These are phyloP conservation scores for Amphichorda felina DNA, from an alignment of 2,329 filamentous ascomycete species.

Conservation along the genomic window DNA sequence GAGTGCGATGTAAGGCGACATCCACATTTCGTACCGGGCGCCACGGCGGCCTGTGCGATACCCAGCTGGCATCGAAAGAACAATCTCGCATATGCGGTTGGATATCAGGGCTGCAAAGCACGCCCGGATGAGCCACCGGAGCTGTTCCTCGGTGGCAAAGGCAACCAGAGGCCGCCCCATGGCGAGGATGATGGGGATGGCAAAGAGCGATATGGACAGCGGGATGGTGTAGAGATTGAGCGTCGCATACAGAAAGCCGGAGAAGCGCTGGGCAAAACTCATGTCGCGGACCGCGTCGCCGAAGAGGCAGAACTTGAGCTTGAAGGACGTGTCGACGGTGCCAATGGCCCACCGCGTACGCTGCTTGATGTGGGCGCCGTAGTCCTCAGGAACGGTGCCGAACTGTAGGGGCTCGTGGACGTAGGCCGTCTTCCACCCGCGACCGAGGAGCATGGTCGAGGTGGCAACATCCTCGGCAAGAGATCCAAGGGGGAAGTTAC, in stretches of 20 bases:
- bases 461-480: constrained; percentile 50
- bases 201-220: constrained; percentile 40
- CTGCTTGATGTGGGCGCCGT: constrained; percentile 42
- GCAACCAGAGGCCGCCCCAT: constrained; percentile 46
- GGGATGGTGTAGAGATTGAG: constrained; percentile 44
- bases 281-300: constrained; percentile 40
- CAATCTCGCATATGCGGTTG: constrained; percentile 43
- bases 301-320: constrained; percentile 47
- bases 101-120: constrained; percentile 38
- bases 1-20: constrained; percentile 48
- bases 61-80: constrained; percentile 46
- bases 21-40: constrained; percentile 46
- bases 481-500: constrained; percentile 47
- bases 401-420: constrained; percentile 48
- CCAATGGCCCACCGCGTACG: constrained; percentile 42
- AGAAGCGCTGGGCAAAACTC: constrained; percentile 44
- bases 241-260: constrained; percentile 43
- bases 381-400: constrained; percentile 46
- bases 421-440: constrained; percentile 51
- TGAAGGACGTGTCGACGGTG: constrained; percentile 46
- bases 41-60: constrained; percentile 48
- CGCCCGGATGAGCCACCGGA: constrained; percentile 45
- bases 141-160: constrained; percentile 36
- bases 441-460: constrained; percentile 44
- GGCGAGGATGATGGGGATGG: constrained; percentile 46